Percentiles rank a stretch among this genome's conserved stretches.
Evolutionary conservation across 768 basidiomycete species (phyloP).

Genomic region (Pulveroboletus sp.): DNA sequence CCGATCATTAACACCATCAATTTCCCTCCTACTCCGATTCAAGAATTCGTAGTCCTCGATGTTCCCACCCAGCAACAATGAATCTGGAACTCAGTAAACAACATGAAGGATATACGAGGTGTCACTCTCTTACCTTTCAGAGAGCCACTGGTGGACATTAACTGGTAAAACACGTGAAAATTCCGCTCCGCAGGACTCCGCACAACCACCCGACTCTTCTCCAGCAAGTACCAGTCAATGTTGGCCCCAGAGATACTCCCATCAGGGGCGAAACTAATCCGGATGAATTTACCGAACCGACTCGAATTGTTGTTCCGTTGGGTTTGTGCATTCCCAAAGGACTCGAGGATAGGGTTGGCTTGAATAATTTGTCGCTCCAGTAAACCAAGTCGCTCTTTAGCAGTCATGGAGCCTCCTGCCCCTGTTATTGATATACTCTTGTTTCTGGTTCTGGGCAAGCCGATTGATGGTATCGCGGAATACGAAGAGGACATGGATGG

Average conservation of each 20-base stretch:
- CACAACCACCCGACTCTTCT: slow-evolving; percentile 93
- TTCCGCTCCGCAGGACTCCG: slow-evolving; percentile 84
- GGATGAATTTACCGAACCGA: slow-evolving; percentile 97
- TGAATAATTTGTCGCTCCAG: slow-evolving; percentile 95
- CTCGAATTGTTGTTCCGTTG: slow-evolving; percentile 98
- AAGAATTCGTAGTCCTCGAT: slow-evolving; percentile 87
- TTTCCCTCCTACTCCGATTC: slow-evolving; percentile 81
- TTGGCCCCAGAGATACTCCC: slow-evolving; percentile 97
- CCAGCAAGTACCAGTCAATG: slow-evolving; percentile 97
- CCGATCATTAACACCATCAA: slow-evolving; percentile 92
- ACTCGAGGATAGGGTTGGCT: slow-evolving; percentile 95
- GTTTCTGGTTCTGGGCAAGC: slow-evolving; percentile 64
- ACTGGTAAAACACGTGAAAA: slow-evolving; percentile 97
- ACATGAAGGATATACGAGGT: not conserved
- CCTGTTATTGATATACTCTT: slow-evolving; percentile 48
- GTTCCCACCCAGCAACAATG: slow-evolving; percentile 65
- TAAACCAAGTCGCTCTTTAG: slow-evolving; percentile 76
- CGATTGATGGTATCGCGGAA: slow-evolving; percentile 55
- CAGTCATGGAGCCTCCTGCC: slow-evolving; percentile 42
- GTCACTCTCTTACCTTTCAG: slow-evolving; percentile 53
- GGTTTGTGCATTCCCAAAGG: slow-evolving; percentile 98
- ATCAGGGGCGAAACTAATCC: slow-evolving; percentile 88
- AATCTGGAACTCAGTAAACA: slow-evolving; percentile 41
- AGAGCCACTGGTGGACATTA: slow-evolving; percentile 69
- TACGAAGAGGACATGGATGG: slow-evolving; percentile 54